A percentile compares a stretch with the other conserved stretches of the same genome.
phyloP scores from a whole-genome alignment of 306 rosid species.

The Mimosa bimucronata region DNA sequence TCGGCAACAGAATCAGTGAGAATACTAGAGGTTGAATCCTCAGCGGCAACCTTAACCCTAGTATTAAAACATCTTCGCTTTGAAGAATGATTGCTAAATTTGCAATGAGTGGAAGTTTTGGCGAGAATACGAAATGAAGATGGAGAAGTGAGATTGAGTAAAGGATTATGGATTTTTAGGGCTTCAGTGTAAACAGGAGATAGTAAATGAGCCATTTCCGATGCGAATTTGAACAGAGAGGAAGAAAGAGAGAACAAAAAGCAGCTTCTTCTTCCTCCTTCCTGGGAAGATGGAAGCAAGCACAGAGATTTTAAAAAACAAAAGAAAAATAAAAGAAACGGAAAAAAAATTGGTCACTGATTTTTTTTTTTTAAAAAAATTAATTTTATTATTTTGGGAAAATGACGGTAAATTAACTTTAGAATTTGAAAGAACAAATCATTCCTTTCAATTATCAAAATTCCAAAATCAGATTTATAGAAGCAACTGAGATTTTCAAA shows the following conservation, averaged over 20 bases:
- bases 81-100: slow-evolving; percentile 41
- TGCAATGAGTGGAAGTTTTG: slow-evolving; percentile 39
- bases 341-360: background rate
- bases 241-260: too few species aligned
- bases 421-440: too few species aligned
- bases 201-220: slow-evolving; percentile 71
- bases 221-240: background rate
- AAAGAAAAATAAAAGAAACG: background rate
- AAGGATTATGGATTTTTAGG: slow-evolving; percentile 60
- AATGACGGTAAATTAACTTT: too few species aligned
- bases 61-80: slow-evolving; percentile 43
- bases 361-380: background rate
- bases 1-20: slow-evolving; percentile 62
- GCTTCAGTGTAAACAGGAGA: slow-evolving; percentile 72
- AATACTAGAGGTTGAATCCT: slow-evolving; percentile 45
- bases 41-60: slow-evolving; percentile 65
- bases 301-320: background rate
- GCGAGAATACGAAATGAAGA: slow-evolving; percentile 52
- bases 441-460: too few species aligned
- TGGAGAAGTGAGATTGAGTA: slow-evolving; percentile 44
- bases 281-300: background rate
- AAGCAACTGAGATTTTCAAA: too few species aligned
- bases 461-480: too few species aligned
- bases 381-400: too few species aligned
- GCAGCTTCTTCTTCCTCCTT: background rate